A percentile compares a stretch with the other conserved stretches of the same genome.
Conservation (phyloP, 129 eudicot genomes). For the Lonicera japonica region DNA sequence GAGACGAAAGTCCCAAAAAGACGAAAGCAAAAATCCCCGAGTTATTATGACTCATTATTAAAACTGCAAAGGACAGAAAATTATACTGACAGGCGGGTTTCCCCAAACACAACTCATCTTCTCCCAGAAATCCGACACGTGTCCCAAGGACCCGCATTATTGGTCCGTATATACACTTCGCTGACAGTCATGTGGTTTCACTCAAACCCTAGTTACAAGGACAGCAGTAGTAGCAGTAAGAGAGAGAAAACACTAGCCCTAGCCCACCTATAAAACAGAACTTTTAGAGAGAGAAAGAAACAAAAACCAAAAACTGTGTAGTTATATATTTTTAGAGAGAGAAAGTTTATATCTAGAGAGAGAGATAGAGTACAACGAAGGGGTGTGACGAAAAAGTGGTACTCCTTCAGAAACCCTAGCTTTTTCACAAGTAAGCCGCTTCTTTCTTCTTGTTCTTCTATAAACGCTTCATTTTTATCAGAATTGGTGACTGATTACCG, state of each 20-base stretch:
- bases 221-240: constrained; percentile 2
- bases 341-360: no score
- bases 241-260: constrained; percentile 7
- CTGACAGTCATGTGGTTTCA: constrained; percentile 6
- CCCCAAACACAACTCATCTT: background rate
- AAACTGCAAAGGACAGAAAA: background rate
- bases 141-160: background rate
- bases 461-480: background rate
- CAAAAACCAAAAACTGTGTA: constrained; percentile 1
- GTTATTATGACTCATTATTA: background rate
- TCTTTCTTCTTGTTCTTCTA: background rate
- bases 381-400: constrained; percentile 14
- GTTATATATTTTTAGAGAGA: background rate
- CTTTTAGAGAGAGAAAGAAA: constrained; percentile 13
- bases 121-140: background rate
- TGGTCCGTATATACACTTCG: background rate
- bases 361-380: constrained; percentile 16
- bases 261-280: constrained; percentile 8
- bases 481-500: background rate
- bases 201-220: constrained; percentile 2
- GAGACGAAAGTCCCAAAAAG: background rate
- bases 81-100: background rate
- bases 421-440: constrained; percentile 9
- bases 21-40: background rate
- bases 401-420: constrained; percentile 34